These are phyloP conservation scores for Dactylis glomerata DNA, from an alignment of 176 grass and related monocot genomes.

Conservation along the genomic window DNA sequence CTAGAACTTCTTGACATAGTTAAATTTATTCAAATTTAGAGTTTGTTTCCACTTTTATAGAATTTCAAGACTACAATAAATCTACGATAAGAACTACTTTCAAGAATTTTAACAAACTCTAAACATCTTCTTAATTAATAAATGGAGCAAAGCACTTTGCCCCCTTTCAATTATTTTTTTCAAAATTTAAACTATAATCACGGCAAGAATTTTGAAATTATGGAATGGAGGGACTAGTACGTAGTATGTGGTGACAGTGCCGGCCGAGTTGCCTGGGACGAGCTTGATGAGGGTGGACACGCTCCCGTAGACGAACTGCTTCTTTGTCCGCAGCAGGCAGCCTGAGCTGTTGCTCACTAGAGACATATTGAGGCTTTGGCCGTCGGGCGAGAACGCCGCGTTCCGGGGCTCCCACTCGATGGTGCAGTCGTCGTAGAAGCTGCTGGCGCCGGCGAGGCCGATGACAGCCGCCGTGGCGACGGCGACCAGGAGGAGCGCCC, in stretches of 20 bases:
- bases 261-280: conserved; percentile 60
- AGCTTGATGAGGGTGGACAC: conserved; percentile 61
- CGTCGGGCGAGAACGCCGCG: conserved; percentile 18
- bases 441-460: conserved; percentile 25
- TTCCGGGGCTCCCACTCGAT: conserved; percentile 46
- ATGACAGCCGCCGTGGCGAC: not conserved
- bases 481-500: not conserved
- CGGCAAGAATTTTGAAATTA: too few species aligned
- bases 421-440: conserved; percentile 38
- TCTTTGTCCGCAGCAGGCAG: conserved; percentile 59
- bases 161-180: too few species aligned
- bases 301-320: conserved; percentile 69
- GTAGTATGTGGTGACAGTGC: conserved; percentile 78
- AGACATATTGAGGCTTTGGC: conserved; percentile 23
- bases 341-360: conserved; percentile 48
- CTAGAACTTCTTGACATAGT: too few species aligned
- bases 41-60: too few species aligned
- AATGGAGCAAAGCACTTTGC: too few species aligned
- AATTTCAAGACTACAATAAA: too few species aligned
- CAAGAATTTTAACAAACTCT: too few species aligned
- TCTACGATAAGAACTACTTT: too few species aligned
- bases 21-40: too few species aligned
- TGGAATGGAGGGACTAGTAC: too few species aligned
- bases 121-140: too few species aligned
- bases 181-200: too few species aligned